Evolutionary conservation across 345 rosid species (phyloP).

Genomic region (Syzygium jambos): DNA sequence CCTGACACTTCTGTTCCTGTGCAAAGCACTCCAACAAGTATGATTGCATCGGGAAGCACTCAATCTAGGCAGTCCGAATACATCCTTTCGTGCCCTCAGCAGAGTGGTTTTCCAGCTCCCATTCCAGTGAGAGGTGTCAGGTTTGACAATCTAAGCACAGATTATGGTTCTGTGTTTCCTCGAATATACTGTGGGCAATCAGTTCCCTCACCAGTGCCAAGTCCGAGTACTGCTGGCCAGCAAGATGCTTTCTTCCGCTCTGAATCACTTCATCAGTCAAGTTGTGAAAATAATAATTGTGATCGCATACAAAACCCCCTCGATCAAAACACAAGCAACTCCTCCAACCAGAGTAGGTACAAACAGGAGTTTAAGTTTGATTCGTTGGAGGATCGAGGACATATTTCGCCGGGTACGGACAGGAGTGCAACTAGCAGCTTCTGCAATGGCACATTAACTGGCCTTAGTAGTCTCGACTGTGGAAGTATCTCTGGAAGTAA

Average conservation of each 20-base stretch:
- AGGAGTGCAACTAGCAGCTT: slow-evolving; percentile 59
- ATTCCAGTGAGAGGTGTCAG: slow-evolving; percentile 33
- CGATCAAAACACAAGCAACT: slow-evolving; percentile 25
- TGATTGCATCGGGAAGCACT: slow-evolving; percentile 12
- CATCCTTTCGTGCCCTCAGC: slow-evolving; percentile 33
- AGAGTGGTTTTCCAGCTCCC: slow-evolving; percentile 33
- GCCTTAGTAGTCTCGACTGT: slow-evolving; percentile 29
- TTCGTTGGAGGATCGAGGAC: slow-evolving; percentile 43
- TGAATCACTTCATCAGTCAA: slow-evolving; percentile 28
- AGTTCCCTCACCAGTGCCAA: slow-evolving; percentile 28
- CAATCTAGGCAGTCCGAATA: slow-evolving; percentile 27
- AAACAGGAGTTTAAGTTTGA: slow-evolving; percentile 22
- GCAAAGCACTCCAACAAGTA: slow-evolving; percentile 38
- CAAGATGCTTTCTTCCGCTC: slow-evolving; percentile 33
- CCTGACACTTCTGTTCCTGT: slow-evolving; percentile 26
- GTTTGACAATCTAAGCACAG: slow-evolving; percentile 19
- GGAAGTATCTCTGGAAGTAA: slow-evolving; percentile 45
- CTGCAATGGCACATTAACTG: slow-evolving; percentile 42
- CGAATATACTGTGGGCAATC: slow-evolving; percentile 22
- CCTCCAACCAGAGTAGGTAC: slow-evolving; percentile 18
- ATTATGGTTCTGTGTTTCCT: slow-evolving; percentile 31
- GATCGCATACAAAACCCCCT: slow-evolving; percentile 25
- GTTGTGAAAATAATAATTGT: slow-evolving; percentile 21
- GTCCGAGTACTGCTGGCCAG: slow-evolving; percentile 51
- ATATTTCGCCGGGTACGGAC: slow-evolving; percentile 40